Evolutionary conservation across 768 basidiomycete species (phyloP).

Genomic region (Pholiota molesta): DNA sequence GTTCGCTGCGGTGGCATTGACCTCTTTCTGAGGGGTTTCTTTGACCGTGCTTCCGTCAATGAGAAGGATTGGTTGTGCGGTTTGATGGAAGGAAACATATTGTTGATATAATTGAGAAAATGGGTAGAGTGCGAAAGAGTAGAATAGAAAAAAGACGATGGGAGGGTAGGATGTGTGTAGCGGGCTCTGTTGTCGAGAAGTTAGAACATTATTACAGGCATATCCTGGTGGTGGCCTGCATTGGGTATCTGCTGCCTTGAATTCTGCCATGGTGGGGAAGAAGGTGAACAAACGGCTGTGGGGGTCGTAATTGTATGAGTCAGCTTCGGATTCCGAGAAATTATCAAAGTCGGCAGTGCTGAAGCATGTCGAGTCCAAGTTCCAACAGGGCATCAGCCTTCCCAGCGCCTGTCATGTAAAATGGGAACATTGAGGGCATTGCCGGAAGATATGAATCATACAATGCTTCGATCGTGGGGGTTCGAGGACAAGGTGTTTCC

Average conservation of each 20-base stretch:
- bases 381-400: slow-evolving; percentile 6
- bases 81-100: background rate
- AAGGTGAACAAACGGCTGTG: background rate
- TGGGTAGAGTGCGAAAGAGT: background rate
- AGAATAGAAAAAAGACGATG: background rate
- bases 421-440: background rate
- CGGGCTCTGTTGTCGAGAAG: background rate
- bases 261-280: background rate
- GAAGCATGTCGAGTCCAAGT: slow-evolving; percentile 9
- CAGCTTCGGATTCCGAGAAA: background rate
- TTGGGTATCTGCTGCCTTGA: background rate
- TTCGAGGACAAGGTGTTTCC: too few species aligned
- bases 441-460: background rate
- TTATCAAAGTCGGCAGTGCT: slow-evolving; percentile 5
- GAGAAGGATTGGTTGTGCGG: too few species aligned
- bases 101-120: background rate
- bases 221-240: background rate
- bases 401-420: background rate
- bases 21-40: too few species aligned
- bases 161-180: slow-evolving; percentile 2
- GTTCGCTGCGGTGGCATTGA: too few species aligned
- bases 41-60: too few species aligned
- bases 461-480: background rate
- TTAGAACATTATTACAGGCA: background rate
- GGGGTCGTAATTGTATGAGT: background rate